Evolutionary conservation across 2,329 filamentous ascomycete species (phyloP).

Genomic region (Byssoonygena ceratinophila): DNA sequence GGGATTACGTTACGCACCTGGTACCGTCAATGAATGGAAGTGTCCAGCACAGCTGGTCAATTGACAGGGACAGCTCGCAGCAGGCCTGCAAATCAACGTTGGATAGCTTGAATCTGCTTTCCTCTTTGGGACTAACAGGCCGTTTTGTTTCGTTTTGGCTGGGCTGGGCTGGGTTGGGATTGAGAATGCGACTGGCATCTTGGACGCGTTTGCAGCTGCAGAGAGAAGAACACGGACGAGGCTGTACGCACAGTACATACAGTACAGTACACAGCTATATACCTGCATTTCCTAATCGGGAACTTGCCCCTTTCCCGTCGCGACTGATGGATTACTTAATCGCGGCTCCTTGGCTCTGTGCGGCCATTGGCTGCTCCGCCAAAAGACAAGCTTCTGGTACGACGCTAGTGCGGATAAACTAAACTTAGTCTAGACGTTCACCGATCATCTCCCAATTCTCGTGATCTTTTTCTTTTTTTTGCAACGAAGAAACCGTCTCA

Average conservation of each 20-base stretch:
- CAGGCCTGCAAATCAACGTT: not conserved
- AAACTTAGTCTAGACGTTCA: conserved; percentile 9
- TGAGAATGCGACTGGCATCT: no score
- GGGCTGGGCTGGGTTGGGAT: not conserved
- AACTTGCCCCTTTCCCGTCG: not conserved
- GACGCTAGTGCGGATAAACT: conserved; percentile 1
- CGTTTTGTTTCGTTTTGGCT: not conserved
- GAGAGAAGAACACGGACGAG: no score
- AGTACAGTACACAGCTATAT: no score
- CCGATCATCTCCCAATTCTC: no score
- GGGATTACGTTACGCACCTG: no score
- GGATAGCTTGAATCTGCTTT: not conserved
- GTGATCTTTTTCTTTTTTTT: not conserved
- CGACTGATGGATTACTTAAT: conserved; percentile 1
- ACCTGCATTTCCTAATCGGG: no score
- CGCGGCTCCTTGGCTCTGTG: not conserved
- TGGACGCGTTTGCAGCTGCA: no score
- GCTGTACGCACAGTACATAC: no score
- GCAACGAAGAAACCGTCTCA: not conserved
- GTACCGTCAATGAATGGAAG: not conserved
- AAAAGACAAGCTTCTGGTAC: conserved; percentile 1
- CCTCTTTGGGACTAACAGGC: not conserved
- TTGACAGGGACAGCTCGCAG: not conserved
- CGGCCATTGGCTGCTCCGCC: not conserved
- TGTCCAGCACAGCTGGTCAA: not conserved